These are phyloP conservation scores for Stephania yunnanensis DNA, from an alignment of 164 flowering plant genomes.

Conservation along the genomic window DNA sequence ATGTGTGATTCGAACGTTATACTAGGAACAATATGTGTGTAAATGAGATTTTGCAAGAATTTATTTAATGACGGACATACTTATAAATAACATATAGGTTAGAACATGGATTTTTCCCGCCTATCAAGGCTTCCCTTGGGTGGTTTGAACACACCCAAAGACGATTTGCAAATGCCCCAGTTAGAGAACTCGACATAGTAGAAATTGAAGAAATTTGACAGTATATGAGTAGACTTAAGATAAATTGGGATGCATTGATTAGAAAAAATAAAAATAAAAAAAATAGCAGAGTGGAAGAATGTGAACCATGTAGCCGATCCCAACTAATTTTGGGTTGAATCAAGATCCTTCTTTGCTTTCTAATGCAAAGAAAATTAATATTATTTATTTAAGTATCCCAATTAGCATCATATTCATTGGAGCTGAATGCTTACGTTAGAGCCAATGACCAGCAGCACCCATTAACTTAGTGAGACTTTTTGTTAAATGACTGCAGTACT, in stretches of 20 bases:
- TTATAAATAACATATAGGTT: background rate
- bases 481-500: conserved; percentile 49
- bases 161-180: too few species aligned
- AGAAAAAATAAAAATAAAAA: too few species aligned
- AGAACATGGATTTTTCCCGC: background rate
- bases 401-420: background rate
- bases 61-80: background rate
- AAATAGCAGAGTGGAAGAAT: too few species aligned
- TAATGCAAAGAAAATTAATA: background rate
- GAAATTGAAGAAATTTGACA: too few species aligned
- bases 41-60: background rate
- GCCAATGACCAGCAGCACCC: background rate
- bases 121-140: background rate
- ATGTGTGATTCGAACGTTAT: background rate
- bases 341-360: background rate
- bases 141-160: too few species aligned
- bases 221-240: too few species aligned
- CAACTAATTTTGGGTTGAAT: too few species aligned
- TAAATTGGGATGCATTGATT: too few species aligned
- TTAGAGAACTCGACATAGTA: too few species aligned
- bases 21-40: background rate
- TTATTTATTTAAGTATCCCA: background rate
- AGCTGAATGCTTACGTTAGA: background rate
- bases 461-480: background rate
- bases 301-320: too few species aligned